phyloP scores from a whole-genome alignment of 163 green algal genomes.

The Volvox carteri region DNA sequence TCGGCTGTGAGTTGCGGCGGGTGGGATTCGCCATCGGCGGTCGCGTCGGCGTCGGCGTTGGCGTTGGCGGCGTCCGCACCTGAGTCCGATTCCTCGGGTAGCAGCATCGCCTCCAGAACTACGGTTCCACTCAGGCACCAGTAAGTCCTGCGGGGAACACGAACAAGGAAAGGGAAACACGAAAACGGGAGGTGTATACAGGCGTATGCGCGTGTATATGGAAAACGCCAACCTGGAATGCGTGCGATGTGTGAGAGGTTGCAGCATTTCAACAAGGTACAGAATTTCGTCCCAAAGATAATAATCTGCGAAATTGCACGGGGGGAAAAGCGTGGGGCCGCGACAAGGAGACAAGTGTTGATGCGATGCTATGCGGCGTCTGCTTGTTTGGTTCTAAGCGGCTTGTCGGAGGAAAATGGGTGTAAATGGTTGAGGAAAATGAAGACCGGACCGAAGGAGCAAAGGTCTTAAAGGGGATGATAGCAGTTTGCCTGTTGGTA shows the following conservation, averaged over 20 bases:
- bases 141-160: conserved; percentile 26
- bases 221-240: background rate
- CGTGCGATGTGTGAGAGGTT: too few species aligned
- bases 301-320: too few species aligned
- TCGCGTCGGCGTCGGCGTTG: background rate
- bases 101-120: background rate
- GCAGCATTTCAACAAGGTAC: too few species aligned
- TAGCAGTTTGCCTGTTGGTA: too few species aligned
- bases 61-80: background rate
- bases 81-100: background rate
- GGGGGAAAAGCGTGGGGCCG: too few species aligned
- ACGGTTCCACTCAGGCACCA: conserved; percentile 39
- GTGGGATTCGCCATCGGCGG: background rate
- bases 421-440: background rate
- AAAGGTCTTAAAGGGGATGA: too few species aligned
- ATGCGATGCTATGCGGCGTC: too few species aligned
- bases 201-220: background rate
- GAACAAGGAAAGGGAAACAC: too few species aligned
- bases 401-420: background rate
- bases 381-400: too few species aligned
- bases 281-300: too few species aligned
- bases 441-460: too few species aligned
- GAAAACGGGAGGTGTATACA: background rate
- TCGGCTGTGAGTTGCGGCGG: background rate
- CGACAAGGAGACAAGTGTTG: too few species aligned